Conservation (phyloP, 345 rosid genomes). For the Jatropha curcas region DNA sequence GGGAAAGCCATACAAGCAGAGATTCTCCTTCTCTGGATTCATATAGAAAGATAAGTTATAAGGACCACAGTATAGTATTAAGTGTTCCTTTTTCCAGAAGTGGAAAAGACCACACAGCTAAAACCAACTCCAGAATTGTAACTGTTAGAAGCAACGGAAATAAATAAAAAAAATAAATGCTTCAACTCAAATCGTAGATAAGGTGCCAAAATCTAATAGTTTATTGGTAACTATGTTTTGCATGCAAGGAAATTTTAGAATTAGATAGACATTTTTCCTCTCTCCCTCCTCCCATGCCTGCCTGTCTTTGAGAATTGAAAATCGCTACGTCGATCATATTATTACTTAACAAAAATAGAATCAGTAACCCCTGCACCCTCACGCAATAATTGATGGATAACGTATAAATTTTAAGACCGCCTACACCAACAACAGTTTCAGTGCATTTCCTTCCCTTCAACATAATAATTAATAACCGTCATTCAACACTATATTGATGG, state of each 20-base stretch:
- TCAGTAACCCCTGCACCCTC: neutral
- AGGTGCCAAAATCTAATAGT: neutral
- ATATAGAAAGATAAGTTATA: neutral
- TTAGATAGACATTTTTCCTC: neutral
- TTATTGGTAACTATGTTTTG: neutral
- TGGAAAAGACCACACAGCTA: neutral
- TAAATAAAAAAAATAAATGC: too few relatives aligned
- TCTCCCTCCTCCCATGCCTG: neutral
- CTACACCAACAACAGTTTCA: neutral
- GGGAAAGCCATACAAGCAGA: slow-evolving; percentile 79
- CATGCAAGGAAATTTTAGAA: neutral
- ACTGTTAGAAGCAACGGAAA: neutral
- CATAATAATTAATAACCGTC: neutral
- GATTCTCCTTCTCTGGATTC: slow-evolving; percentile 75
- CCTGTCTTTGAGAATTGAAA: neutral
- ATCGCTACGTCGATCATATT: neutral
- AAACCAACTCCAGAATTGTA: neutral
- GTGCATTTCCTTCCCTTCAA: neutral
- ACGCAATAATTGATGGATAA: neutral
- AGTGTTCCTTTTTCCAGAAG: neutral
- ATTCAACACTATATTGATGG: neutral
- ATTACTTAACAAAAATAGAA: neutral
- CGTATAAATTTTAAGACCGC: neutral
- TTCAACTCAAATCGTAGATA: neutral
- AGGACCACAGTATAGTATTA: neutral